A percentile compares a stretch with the other conserved stretches of the same genome.
phyloP scores from a whole-genome alignment of 306 rosid species.

The Begonia masoniana region DNA sequence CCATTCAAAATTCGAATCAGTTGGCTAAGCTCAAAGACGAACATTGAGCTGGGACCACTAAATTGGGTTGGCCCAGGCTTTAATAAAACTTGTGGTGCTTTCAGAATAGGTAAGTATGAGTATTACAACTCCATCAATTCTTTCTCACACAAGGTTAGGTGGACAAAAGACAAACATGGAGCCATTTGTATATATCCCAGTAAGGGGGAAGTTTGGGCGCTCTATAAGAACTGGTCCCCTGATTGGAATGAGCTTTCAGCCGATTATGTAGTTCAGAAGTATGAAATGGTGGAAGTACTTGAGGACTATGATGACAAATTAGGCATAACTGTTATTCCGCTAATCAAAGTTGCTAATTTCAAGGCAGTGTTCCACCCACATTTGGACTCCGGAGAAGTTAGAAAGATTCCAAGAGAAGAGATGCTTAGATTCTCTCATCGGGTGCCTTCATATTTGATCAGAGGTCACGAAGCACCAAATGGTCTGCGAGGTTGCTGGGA shows the following conservation, averaged over 20 bases:
- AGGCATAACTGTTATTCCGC: slow-evolving; percentile 60
- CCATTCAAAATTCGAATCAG: slow-evolving; percentile 60
- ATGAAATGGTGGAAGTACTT: slow-evolving; percentile 77
- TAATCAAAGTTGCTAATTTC: slow-evolving; percentile 87
- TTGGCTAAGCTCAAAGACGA: slow-evolving; percentile 60
- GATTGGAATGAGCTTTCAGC: slow-evolving; percentile 73
- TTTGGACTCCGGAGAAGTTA: slow-evolving; percentile 43
- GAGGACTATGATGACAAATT: slow-evolving; percentile 46
- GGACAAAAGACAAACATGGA: slow-evolving; percentile 49
- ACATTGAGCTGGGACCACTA: slow-evolving; percentile 39
- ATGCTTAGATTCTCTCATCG: slow-evolving; percentile 76
- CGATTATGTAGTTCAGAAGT: slow-evolving; percentile 48
- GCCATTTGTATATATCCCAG: slow-evolving; percentile 54
- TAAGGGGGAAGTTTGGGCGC: slow-evolving; percentile 91
- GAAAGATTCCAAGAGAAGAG: slow-evolving; percentile 53
- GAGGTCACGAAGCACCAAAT: slow-evolving; percentile 59
- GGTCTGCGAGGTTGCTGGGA: slow-evolving; percentile 91
- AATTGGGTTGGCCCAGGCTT: slow-evolving; percentile 66
- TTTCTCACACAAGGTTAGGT: slow-evolving; percentile 74
- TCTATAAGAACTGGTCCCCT: slow-evolving; percentile 77
- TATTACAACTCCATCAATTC: slow-evolving; percentile 33
- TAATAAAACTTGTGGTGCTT: slow-evolving; percentile 62
- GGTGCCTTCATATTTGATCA: slow-evolving; percentile 54
- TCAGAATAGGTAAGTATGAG: slow-evolving; percentile 47
- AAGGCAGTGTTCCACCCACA: slow-evolving; percentile 63